These are phyloP conservation scores for Dalechampia spathulata DNA, from an alignment of 441 rosid species.

Conservation along the genomic window DNA sequence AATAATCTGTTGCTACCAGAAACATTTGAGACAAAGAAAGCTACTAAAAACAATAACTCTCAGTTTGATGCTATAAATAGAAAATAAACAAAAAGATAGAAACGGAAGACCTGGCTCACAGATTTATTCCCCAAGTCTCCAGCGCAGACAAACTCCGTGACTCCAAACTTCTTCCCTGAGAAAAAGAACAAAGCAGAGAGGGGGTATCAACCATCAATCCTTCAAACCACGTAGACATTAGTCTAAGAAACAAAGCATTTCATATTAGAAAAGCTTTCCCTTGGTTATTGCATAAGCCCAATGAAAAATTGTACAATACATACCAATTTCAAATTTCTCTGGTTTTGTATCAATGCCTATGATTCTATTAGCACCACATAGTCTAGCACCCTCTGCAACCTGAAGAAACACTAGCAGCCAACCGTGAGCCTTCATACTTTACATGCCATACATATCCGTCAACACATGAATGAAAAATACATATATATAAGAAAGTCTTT, in stretches of 20 bases:
- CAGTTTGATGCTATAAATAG: too few species aligned
- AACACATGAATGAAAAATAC: not conserved
- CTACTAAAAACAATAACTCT: too few species aligned
- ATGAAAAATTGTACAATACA: conserved; percentile 23
- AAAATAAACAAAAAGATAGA: not conserved
- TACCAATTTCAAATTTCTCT: conserved; percentile 59
- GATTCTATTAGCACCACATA: conserved; percentile 65
- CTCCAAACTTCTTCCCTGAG: conserved; percentile 60
- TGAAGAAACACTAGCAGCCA: conserved; percentile 17
- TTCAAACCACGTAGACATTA: too few species aligned
- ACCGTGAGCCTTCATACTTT: not conserved
- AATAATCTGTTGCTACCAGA: not conserved
- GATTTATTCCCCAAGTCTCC: conserved; percentile 37
- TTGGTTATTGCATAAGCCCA: too few species aligned
- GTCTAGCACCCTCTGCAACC: conserved; percentile 86
- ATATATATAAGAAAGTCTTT: not conserved
- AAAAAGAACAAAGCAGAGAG: not conserved
- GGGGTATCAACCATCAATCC: not conserved
- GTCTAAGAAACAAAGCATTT: not conserved
- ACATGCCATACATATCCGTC: too few species aligned
- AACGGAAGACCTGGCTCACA: conserved; percentile 48
- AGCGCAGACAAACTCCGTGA: conserved; percentile 60
- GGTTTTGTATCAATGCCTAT: conserved; percentile 67
- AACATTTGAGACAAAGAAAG: too few species aligned
- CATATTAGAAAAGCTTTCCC: conserved; percentile 1